phyloP scores from a whole-genome alignment of 495 filamentous ascomycete species.

The Oidiodendron maius region DNA sequence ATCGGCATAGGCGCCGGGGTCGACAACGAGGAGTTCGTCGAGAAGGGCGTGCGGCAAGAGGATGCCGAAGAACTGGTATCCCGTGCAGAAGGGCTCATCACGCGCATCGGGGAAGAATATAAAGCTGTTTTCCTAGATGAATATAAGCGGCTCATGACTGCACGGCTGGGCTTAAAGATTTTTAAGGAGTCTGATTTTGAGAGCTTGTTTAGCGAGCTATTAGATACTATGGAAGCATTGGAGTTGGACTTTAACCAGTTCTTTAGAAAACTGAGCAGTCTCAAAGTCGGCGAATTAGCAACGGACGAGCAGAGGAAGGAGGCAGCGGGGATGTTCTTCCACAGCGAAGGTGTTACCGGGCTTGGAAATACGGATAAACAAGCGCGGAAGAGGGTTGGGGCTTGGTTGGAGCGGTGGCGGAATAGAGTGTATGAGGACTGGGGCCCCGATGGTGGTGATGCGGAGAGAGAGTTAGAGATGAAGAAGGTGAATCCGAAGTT shows the following conservation, averaged over 20 bases:
- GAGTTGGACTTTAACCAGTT: slow-evolving; percentile 90
- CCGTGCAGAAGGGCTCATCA: slow-evolving; percentile 78
- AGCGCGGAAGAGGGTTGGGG: slow-evolving; percentile 56
- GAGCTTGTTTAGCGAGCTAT: slow-evolving; percentile 62
- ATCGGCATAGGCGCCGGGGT: slow-evolving; percentile 63
- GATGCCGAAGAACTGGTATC: slow-evolving; percentile 61
- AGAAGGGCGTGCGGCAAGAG: slow-evolving; percentile 63
- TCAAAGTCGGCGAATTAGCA: slow-evolving; percentile 52
- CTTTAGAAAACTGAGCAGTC: slow-evolving; percentile 65
- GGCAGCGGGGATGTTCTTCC: slow-evolving; percentile 63
- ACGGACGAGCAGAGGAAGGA: slow-evolving; percentile 53
- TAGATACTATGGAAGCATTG: slow-evolving; percentile 75
- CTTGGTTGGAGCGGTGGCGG: slow-evolving; percentile 74
- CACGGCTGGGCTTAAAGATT: slow-evolving; percentile 66
- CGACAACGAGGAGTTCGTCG: slow-evolving; percentile 64
- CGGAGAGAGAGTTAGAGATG: slow-evolving; percentile 64
- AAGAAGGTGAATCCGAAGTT: slow-evolving; percentile 87
- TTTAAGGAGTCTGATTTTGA: slow-evolving; percentile 69
- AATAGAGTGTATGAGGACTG: slow-evolving; percentile 66
- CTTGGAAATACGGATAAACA: slow-evolving; percentile 45
- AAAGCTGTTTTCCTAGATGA: slow-evolving; percentile 77
- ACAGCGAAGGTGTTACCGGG: slow-evolving; percentile 53
- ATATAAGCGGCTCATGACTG: slow-evolving; percentile 77
- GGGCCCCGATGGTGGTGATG: slow-evolving; percentile 46
- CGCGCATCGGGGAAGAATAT: slow-evolving; percentile 73